Evolutionary conservation across 495 filamentous ascomycete genomes (phyloP).

Genomic region (Trichoderma virens): DNA sequence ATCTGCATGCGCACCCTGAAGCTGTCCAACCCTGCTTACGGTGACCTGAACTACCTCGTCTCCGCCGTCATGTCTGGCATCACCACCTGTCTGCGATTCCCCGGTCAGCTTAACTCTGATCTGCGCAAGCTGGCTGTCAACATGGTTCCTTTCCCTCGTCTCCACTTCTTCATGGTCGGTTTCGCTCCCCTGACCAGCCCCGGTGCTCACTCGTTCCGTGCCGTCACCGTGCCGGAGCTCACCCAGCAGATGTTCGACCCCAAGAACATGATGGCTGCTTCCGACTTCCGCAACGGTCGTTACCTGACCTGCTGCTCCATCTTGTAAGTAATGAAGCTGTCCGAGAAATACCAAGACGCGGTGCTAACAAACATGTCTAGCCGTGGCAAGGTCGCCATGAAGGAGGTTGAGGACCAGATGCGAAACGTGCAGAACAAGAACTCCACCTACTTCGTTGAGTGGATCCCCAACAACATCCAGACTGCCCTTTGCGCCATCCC

Average conservation of each 20-base stretch:
- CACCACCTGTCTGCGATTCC: constrained; percentile 97
- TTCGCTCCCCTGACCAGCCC: constrained; percentile 98
- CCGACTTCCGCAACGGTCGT: constrained; percentile 98
- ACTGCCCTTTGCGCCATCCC: constrained; percentile 99
- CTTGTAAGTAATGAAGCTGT: constrained; percentile 46
- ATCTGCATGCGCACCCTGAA: constrained; percentile 99
- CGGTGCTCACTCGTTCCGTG: constrained; percentile 91
- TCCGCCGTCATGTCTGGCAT: constrained; percentile 99
- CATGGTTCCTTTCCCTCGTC: constrained; percentile 99
- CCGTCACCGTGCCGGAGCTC: constrained; percentile 94
- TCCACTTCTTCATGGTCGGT: constrained; percentile 99
- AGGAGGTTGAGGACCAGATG: constrained; percentile 99
- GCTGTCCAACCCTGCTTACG: constrained; percentile 96
- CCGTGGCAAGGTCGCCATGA: constrained; percentile 99
- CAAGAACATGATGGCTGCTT: constrained; percentile 99
- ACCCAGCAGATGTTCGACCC: constrained; percentile 99
- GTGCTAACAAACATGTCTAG: constrained; percentile 36
- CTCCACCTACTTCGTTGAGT: constrained; percentile 99
- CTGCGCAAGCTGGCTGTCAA: constrained; percentile 99
- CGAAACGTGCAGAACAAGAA: constrained; percentile 99
- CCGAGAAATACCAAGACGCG: neutral
- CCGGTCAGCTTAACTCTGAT: constrained; percentile 99
- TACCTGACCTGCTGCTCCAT: constrained; percentile 99
- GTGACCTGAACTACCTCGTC: constrained; percentile 98
- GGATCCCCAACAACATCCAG: constrained; percentile 99